Evolutionary conservation across 371 early-diverging fungal genomes (phyloP).

Genomic region (Mucor ambiguus): DNA sequence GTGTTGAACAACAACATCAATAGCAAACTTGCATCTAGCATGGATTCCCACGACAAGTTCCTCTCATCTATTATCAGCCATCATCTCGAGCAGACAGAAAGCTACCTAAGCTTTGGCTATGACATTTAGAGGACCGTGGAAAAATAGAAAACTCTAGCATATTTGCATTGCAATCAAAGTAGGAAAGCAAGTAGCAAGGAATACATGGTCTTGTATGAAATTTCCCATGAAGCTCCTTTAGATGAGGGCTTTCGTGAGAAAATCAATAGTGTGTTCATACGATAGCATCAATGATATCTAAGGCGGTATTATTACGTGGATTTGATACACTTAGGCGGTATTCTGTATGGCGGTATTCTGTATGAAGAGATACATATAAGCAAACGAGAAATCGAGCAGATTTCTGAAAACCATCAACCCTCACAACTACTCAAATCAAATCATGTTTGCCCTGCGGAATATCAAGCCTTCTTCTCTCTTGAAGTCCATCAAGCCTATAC

Average conservation of each 20-base stretch:
- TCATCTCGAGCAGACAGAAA: neutral
- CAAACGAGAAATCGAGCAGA: neutral
- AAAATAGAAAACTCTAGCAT: neutral
- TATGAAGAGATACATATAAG: constrained; percentile 17
- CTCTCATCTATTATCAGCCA: neutral
- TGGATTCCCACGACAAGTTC: neutral
- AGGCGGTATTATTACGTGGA: constrained; percentile 27
- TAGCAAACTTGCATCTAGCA: neutral
- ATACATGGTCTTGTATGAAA: neutral
- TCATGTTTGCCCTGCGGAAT: constrained; percentile 15
- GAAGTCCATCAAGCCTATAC: neutral
- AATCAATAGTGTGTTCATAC: constrained; percentile 4
- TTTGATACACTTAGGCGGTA: constrained; percentile 16
- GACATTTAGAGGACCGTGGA: neutral
- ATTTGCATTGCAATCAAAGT: neutral
- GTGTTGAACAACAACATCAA: constrained; percentile 2
- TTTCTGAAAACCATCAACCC: neutral
- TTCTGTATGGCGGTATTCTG: constrained; percentile 21
- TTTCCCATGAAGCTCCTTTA: neutral
- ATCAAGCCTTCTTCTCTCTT: neutral
- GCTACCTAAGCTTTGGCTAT: neutral
- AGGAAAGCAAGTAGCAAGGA: neutral
- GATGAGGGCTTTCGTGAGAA: constrained; percentile 1
- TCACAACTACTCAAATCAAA: neutral
- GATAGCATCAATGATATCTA: neutral